A percentile compares a stretch with the other conserved stretches of the same genome.
These are phyloP conservation scores for Penicillium sp. DNA, from an alignment of 2,329 filamentous ascomycete genomes.

Conservation along the genomic window DNA sequence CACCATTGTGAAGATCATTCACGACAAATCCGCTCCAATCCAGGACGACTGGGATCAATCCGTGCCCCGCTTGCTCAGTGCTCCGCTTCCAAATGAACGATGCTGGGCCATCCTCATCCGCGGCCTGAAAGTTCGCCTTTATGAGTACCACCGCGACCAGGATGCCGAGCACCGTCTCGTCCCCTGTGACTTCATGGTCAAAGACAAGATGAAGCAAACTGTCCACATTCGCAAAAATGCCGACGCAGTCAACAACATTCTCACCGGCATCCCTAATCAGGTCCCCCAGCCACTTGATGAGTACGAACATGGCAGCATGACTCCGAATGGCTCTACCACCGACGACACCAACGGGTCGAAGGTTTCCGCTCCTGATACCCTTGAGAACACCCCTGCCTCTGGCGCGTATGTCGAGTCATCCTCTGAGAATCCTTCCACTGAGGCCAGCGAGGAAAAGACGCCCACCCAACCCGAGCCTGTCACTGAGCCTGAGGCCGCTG, in stretches of 20 bases:
- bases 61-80: background rate
- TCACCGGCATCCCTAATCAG: background rate
- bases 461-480: background rate
- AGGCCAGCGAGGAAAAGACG: background rate
- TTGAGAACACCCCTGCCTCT: background rate
- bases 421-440: background rate
- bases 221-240: conserved; percentile 1
- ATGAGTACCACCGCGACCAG: conserved; percentile 2
- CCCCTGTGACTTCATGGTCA: conserved; percentile 1
- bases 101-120: conserved; percentile 4
- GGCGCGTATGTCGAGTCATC: background rate
- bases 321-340: background rate
- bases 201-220: background rate
- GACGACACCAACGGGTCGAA: background rate
- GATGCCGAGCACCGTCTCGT: background rate
- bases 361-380: background rate
- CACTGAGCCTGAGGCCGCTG: background rate
- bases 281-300: background rate
- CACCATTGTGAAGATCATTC: background rate
- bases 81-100: background rate
- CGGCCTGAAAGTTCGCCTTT: background rate
- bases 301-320: too few species aligned
- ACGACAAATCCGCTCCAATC: background rate
- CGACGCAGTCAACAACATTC: background rate
- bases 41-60: background rate